Base-by-base conservation (phyloP, 116 monocot genomes). In the Phalaenopsis hybrid region DNA sequence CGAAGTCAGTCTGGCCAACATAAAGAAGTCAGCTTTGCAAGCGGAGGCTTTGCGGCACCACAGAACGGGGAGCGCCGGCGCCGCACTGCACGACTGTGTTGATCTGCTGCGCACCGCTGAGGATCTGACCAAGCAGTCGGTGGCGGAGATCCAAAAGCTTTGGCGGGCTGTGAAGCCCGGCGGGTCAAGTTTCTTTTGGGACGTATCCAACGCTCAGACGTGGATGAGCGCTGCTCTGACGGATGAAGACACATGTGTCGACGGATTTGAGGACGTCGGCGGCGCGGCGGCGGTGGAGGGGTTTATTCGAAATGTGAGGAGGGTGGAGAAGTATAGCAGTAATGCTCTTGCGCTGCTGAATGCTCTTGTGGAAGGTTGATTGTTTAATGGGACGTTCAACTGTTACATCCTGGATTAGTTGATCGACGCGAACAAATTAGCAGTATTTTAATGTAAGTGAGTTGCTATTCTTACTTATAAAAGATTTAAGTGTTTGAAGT, bases 211-310 rank as follows among this genome's bases (percentile, higher is more conserved):
- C 81, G 94, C 89, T 34, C 90, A 88, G 89, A 94, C 94, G 74
- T 94, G 92, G 92, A 83, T 94, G 85, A 94, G 90, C 86, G 94
- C 90, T 2, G 94, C 86, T 34, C 78, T 94, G 46, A 92, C 92
- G 18, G 79, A 92, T 80, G 94, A 94, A 86, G 94, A 88, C 45
- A 90, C 94, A 5, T 94, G 94, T 79, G 68, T 74, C 18, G 94
- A 94, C 48, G 94, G 90, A 8, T 84, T 94, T 74, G n/a, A 74
- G 8, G 57, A 20, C 51, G 48, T 18, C 8, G 37, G 9, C 28
- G 34, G 15, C 25, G 31, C 61, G 81, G 85, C 85, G 69, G 81
- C 91, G 49, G 11, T 51, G 70, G 21, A 4, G 17, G 69, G 3
- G 50, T 15, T 75, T 6, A 37, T 74, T 44, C 4, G 68, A 1